These are phyloP conservation scores for Dryas octopetala DNA, from an alignment of 306 rosid species.

Conservation along the genomic window DNA sequence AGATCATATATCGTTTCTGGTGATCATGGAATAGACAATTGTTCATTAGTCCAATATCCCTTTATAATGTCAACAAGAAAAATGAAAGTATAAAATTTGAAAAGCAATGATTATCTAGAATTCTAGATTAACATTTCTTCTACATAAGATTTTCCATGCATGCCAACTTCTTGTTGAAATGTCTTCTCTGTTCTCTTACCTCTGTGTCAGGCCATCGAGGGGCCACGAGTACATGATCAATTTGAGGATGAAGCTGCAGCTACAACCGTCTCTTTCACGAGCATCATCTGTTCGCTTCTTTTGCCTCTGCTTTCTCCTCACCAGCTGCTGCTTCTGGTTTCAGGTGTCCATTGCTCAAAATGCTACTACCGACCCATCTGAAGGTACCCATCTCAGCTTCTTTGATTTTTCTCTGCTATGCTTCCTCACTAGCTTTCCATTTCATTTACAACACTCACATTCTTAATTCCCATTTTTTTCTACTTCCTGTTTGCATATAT, in stretches of 20 bases:
- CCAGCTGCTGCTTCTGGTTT: not conserved
- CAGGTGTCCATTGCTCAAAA: conserved; percentile 20
- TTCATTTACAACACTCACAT: too few species aligned
- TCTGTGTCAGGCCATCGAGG: not conserved
- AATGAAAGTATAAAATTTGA: not conserved
- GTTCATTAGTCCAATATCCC: not conserved
- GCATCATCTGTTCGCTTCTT: not conserved
- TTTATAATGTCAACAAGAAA: not conserved
- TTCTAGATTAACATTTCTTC: not conserved
- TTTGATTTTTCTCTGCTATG: too few species aligned
- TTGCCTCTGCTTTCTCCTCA: not conserved
- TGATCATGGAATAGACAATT: too few species aligned
- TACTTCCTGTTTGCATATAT: too few species aligned
- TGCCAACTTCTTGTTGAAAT: not conserved
- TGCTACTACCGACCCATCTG: conserved; percentile 23
- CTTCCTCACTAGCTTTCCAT: too few species aligned
- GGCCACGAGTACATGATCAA: not conserved
- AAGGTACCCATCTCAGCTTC: conserved; percentile 15
- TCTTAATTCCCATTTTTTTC: too few species aligned
- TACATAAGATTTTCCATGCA: too few species aligned
- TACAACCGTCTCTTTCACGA: not conserved
- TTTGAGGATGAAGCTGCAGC: not conserved
- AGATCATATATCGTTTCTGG: too few species aligned
- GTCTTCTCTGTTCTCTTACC: not conserved
- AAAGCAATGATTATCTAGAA: not conserved